phyloP scores from a whole-genome alignment of 2,329 filamentous ascomycete genomes.

The Thermoascus crustaceus region DNA sequence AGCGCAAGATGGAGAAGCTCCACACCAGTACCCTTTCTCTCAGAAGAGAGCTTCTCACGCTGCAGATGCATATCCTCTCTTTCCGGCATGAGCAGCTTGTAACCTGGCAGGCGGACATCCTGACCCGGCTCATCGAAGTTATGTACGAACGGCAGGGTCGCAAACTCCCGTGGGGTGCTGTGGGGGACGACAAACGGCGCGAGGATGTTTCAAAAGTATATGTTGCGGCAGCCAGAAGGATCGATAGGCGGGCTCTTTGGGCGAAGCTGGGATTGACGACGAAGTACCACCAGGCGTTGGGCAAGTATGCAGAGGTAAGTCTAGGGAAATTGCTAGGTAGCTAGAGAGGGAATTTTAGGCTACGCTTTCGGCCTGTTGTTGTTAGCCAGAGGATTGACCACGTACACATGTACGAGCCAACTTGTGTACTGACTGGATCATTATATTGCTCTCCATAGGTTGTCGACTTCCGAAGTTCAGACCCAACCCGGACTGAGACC shows the following conservation, averaged over 20 bases:
- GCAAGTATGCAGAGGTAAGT: conserved; percentile 22
- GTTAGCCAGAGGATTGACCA: too few relatives aligned
- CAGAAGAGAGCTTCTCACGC: conserved; percentile 17
- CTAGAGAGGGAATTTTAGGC: too few relatives aligned
- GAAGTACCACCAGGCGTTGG: conserved; percentile 19
- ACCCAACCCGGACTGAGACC: conserved; percentile 20
- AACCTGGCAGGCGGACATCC: conserved; percentile 29
- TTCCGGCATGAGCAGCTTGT: conserved; percentile 19
- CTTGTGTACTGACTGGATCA: too few relatives aligned
- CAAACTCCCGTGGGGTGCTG: conserved; percentile 16
- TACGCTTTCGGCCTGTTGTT: too few relatives aligned
- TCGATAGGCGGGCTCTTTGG: conserved; percentile 15
- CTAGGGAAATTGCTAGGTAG: not conserved
- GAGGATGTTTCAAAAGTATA: conserved; percentile 18
- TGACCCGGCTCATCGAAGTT: conserved; percentile 28
- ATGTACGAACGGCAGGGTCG: conserved; percentile 16
- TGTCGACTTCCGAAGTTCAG: conserved; percentile 21
- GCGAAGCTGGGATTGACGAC: conserved; percentile 18
- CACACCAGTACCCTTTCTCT: conserved; percentile 14
- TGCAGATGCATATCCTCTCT: conserved; percentile 19
- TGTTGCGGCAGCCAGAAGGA: conserved; percentile 16
- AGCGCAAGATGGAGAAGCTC: conserved; percentile 16
- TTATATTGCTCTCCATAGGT: conserved; percentile 17
- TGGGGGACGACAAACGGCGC: conserved; percentile 12
- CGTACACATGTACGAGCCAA: too few relatives aligned